Base-by-base conservation (phyloP, 225 moss, liverwort and hornwort species). In the Climacium dendroides region DNA sequence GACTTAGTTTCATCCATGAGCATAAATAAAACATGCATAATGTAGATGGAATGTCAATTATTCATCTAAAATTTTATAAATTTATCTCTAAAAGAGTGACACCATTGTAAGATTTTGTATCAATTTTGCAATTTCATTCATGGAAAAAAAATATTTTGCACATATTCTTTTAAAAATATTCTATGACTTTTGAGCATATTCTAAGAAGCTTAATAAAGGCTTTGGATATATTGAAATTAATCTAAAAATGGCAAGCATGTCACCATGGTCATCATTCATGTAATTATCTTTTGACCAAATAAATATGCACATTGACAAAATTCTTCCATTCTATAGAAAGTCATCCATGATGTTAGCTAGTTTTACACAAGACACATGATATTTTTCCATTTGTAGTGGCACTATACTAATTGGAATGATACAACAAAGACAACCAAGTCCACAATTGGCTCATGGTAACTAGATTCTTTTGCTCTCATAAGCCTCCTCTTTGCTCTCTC, bases 391-490 rank as follows among this genome's bases (percentile, higher is more conserved):
- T 66, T 66, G n/a, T 20, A 1, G n/a, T 37, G 4, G 22, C 66
- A 37, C 22, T 12, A 5, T 12, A 20, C 22, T 7, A 66, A 66
- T 66, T n/a, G 9, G 12, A 66, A 66, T 66, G n/a, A 12, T 5
- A 66, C 22, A n/a, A 66, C n/a, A 66, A n/a, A 37, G 22, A 66
- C 1, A 2, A n/a, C 11, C 7, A 67, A 37, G 23, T 37, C 23
- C 1, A 13, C 37, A 37, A n/a, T 37, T 67, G 0, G 6, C 7
- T 37, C 22, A 37, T 37, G 0, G 13, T 67, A 37, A 37, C 1
- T 0, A 0, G 2, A 37, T 13, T 23, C 13, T n/a, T n/a, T n/a
- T n/a, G n/a, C 1, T 67, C 7, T 37, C 1, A 13, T 7, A n/a
- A 2, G 13, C 23, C 6, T 20, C 37, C 3, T 66, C 20, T 0